A percentile compares a stretch with the other conserved stretches of the same genome.
phyloP scores from a whole-genome alignment of 371 early-diverging fungal species.

The Mucor sp. region DNA sequence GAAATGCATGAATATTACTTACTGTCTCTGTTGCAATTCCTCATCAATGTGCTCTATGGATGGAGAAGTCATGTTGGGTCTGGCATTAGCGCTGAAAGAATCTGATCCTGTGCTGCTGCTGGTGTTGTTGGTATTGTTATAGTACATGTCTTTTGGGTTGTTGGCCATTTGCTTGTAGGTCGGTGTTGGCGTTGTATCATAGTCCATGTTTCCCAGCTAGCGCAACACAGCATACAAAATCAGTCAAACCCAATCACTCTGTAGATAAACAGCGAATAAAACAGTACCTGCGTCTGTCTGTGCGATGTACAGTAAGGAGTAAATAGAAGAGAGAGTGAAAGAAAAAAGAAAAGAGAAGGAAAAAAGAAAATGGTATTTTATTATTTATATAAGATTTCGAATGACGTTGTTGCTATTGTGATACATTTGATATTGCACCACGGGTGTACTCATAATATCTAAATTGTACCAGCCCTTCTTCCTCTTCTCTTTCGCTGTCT shows the following conservation, averaged over 20 bases:
- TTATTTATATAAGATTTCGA: conserved; percentile 4
- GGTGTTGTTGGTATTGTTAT: neutral
- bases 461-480: conserved; percentile 42
- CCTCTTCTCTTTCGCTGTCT: conserved; percentile 39
- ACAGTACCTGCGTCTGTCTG: conserved; percentile 20
- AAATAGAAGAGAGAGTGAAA: neutral
- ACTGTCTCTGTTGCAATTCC: conserved; percentile 36
- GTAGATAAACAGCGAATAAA: neutral
- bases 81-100: neutral
- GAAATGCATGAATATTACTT: conserved; percentile 22
- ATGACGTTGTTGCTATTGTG: conserved; percentile 14
- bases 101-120: neutral
- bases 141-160: conserved; percentile 5
- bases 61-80: neutral
- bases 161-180: conserved; percentile 5
- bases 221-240: neutral
- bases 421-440: conserved; percentile 7
- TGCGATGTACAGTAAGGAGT: conserved; percentile 9
- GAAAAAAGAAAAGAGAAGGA: neutral
- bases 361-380: neutral
- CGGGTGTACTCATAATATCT: conserved; percentile 38
- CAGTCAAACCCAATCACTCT: neutral
- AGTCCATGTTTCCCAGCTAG: conserved; percentile 16
- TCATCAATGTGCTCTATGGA: conserved; percentile 16
- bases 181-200: conserved; percentile 18